Conservation (phyloP, 73 alveolate species). For the Tetrahymena borealis region DNA sequence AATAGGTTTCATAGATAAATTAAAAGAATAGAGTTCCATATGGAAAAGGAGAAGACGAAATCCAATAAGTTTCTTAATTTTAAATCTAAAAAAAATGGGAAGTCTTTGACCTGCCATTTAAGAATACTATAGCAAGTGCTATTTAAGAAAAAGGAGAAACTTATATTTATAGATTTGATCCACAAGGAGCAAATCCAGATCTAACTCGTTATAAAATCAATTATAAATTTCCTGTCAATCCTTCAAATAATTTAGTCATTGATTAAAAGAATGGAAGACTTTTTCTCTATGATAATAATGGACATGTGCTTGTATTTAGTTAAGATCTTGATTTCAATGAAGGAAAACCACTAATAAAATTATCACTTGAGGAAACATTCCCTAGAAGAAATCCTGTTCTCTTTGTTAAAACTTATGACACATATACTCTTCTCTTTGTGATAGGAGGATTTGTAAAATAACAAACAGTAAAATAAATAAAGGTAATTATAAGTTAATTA, state of each 20-base stretch:
- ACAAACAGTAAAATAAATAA: background rate
- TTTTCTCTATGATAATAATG: background rate
- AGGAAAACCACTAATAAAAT: background rate
- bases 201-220: background rate
- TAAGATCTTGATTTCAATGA: background rate
- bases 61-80: background rate
- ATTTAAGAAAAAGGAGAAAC: background rate
- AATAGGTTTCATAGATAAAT: no score
- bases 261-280: background rate
- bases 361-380: background rate
- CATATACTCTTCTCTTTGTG: background rate
- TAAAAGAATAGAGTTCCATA: no score
- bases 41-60: background rate
- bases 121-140: background rate
- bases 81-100: background rate
- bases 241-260: background rate
- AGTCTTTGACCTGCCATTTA: background rate
- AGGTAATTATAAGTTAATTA: background rate
- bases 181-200: background rate
- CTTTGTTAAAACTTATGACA: background rate
- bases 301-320: background rate
- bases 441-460: background rate
- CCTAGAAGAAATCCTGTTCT: background rate
- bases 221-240: background rate
- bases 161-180: background rate